Conservation (phyloP, 345 rosid species). For the Mallotus nudiflorus region DNA sequence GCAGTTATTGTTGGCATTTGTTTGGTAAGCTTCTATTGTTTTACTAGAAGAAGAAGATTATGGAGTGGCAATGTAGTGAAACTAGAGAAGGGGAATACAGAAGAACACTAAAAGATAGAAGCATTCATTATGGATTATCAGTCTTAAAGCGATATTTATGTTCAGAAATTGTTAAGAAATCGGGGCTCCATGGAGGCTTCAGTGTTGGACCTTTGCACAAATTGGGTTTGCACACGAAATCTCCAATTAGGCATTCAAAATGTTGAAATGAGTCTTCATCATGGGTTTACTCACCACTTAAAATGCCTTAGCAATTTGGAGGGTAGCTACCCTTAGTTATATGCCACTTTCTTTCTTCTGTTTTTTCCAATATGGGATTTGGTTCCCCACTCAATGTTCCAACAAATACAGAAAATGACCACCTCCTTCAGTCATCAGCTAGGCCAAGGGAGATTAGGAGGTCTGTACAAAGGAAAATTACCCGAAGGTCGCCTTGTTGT, state of each 20-base stretch:
- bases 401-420: constrained; percentile 28
- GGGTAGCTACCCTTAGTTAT: no score
- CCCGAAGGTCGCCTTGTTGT: constrained; percentile 36
- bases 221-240: no score
- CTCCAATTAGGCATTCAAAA: no score
- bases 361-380: no score
- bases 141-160: constrained; percentile 8
- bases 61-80: background rate
- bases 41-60: background rate
- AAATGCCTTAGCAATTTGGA: no score
- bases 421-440: constrained; percentile 28
- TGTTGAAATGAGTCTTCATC: no score
- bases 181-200: no score
- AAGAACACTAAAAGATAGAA: background rate
- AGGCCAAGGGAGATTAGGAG: constrained; percentile 44
- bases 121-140: constrained; percentile 5
- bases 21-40: background rate
- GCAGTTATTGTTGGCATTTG: background rate
- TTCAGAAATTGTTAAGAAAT: no score
- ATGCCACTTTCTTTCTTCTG: no score
- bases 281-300: no score
- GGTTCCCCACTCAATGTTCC: no score
- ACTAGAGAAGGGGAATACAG: background rate
- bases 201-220: no score
- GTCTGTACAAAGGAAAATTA: constrained; percentile 40